Evolutionary conservation across 2,329 filamentous ascomycete species (phyloP).

Genomic region (Fusarium pseudocircinatum): DNA sequence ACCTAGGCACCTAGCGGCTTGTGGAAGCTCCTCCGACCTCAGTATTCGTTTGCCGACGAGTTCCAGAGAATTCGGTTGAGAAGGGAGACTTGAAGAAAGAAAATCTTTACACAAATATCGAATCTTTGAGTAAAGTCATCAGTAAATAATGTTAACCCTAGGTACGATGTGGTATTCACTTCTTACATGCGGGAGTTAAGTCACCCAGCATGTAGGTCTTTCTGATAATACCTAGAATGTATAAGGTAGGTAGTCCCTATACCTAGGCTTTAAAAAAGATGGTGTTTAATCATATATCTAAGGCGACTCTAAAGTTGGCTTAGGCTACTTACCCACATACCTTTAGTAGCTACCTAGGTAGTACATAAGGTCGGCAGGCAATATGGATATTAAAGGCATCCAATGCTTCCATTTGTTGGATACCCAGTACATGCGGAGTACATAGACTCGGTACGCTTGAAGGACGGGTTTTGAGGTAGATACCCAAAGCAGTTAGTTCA

Average conservation of each 20-base stretch:
- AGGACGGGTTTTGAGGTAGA: background rate
- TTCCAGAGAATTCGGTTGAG: background rate
- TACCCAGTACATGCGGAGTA: background rate
- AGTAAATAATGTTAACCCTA: background rate
- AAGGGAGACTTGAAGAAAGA: background rate
- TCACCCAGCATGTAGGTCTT: background rate
- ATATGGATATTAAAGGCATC: background rate
- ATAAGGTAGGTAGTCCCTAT: too few species aligned
- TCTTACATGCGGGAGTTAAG: background rate
- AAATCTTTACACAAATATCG: background rate
- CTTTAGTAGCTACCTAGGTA: too few species aligned
- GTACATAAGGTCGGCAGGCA: background rate
- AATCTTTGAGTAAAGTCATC: background rate
- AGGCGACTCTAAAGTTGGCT: too few species aligned
- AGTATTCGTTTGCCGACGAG: background rate
- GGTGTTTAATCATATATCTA: too few species aligned
- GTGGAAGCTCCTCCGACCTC: background rate
- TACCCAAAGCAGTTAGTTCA: slow-evolving; percentile 5
- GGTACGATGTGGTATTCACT: background rate
- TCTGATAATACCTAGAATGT: too few species aligned
- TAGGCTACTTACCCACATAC: too few species aligned
- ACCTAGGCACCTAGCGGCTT: background rate
- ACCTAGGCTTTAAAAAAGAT: too few species aligned
- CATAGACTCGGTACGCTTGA: background rate
- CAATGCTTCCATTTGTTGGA: background rate